Conservation (phyloP, 305 asterid species). For the Rubia tinctorum region DNA sequence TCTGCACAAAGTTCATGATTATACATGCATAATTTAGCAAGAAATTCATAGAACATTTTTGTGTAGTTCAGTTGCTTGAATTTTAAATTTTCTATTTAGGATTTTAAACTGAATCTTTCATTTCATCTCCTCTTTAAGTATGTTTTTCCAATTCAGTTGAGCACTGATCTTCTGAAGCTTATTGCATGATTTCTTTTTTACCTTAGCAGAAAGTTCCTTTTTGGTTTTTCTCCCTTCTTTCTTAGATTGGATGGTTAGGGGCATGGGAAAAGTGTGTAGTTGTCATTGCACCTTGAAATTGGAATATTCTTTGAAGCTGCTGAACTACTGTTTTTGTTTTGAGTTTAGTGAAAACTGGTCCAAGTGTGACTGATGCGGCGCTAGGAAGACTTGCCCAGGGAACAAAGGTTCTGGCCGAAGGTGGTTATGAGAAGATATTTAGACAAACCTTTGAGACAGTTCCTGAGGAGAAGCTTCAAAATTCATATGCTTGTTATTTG, state of each 20-base stretch:
- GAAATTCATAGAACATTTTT: not conserved
- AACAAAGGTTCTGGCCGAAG: slow-evolving; percentile 96
- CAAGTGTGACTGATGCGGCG: slow-evolving; percentile 91
- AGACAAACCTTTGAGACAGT: slow-evolving; percentile 92
- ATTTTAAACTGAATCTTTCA: not conserved
- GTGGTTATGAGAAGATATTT: slow-evolving; percentile 96
- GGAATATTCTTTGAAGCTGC: slow-evolving; percentile 4
- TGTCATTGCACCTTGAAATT: not conserved
- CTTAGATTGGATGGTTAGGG: not conserved
- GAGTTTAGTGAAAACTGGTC: slow-evolving; percentile 81
- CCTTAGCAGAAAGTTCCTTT: not conserved
- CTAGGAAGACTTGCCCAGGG: slow-evolving; percentile 97
- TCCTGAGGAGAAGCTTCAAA: slow-evolving; percentile 80
- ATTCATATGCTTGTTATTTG: slow-evolving; percentile 86
- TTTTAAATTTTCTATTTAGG: too few relatives aligned
- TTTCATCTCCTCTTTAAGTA: not conserved
- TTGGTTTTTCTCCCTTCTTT: not conserved
- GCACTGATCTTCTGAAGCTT: not conserved
- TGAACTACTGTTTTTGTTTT: slow-evolving; percentile 14
- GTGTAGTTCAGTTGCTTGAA: not conserved
- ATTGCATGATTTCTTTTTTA: not conserved
- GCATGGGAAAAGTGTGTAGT: not conserved
- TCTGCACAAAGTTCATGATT: not conserved
- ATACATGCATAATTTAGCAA: not conserved
- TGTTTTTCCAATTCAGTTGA: not conserved